Percentiles rank a stretch among this genome's conserved stretches.
These are phyloP conservation scores for Cordyceps fumosorosea DNA, from an alignment of 2,329 filamentous ascomycete genomes.

Conservation along the genomic window DNA sequence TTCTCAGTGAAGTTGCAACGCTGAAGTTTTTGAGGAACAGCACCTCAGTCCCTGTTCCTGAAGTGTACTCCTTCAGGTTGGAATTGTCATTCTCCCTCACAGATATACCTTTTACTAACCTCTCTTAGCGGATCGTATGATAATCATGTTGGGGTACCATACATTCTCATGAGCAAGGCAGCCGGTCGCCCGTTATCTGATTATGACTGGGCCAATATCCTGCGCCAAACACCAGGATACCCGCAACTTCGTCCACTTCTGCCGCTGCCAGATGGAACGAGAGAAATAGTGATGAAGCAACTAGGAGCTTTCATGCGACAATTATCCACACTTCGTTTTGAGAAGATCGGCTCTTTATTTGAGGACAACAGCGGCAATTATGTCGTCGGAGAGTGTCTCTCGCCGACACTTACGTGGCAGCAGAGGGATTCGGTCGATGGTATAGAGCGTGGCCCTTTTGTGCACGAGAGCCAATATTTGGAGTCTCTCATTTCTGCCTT, in stretches of 20 bases:
- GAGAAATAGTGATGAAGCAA: conserved; percentile 18
- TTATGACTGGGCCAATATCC: conserved; percentile 16
- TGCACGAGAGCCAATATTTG: conserved; percentile 20
- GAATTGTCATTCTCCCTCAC: background rate
- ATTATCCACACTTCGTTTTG: conserved; percentile 16
- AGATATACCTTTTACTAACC: background rate
- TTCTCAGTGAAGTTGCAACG: conserved; percentile 19
- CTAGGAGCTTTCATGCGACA: conserved; percentile 16
- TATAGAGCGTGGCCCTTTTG: conserved; percentile 23
- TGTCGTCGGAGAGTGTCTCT: conserved; percentile 19
- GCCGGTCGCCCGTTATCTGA: conserved; percentile 15
- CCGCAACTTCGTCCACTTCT: conserved; percentile 11
- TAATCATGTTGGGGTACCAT: conserved; percentile 19
- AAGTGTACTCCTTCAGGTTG: conserved; percentile 20
- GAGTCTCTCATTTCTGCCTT: conserved; percentile 20
- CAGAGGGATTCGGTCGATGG: conserved; percentile 18
- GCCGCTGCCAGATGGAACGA: conserved; percentile 14
- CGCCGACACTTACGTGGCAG: conserved; percentile 19
- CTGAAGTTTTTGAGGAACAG: conserved; percentile 15
- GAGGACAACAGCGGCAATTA: conserved; percentile 10
- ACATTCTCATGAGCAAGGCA: conserved; percentile 21
- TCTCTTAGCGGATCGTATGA: conserved; percentile 13
- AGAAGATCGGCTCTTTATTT: conserved; percentile 20
- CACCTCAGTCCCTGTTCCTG: conserved; percentile 16
- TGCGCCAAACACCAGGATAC: conserved; percentile 7